These are phyloP conservation scores for Geum urbanum DNA, from an alignment of 306 rosid genomes.

Conservation along the genomic window DNA sequence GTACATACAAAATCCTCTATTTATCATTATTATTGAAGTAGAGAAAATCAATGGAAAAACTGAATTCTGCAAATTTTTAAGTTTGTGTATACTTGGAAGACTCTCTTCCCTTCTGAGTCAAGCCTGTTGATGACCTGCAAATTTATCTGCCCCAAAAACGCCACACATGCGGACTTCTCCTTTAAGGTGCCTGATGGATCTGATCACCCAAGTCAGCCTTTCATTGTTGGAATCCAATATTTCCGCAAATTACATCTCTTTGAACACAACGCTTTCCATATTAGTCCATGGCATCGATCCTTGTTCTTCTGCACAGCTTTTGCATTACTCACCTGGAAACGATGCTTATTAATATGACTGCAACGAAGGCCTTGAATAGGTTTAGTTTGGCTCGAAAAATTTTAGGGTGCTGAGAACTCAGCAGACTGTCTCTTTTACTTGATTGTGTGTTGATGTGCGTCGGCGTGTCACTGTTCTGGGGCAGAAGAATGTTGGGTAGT, in stretches of 20 bases:
- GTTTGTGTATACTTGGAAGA: background rate
- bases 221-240: slow-evolving; percentile 42
- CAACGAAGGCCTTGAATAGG: background rate
- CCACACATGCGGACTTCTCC: slow-evolving; percentile 37
- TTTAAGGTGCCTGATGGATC: slow-evolving; percentile 36
- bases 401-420: too few relatives aligned
- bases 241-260: slow-evolving; percentile 31
- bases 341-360: slow-evolving; percentile 11
- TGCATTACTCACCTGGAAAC: slow-evolving; percentile 35
- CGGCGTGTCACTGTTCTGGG: too few relatives aligned
- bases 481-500: too few relatives aligned
- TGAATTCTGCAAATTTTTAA: background rate
- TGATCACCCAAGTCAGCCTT: slow-evolving; percentile 47
- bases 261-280: slow-evolving; percentile 40
- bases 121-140: slow-evolving; percentile 47
- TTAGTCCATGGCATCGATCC: slow-evolving; percentile 27
- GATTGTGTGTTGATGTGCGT: too few relatives aligned
- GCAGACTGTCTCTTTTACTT: too few relatives aligned
- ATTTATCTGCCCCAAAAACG: slow-evolving; percentile 58
- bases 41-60: background rate
- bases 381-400: too few relatives aligned
- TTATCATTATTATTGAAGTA: too few relatives aligned
- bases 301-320: slow-evolving; percentile 27
- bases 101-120: slow-evolving; percentile 21
- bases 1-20: too few relatives aligned